phyloP scores from a whole-genome alignment of 352 stramenopile genomes.

The Pythium apleroticum region DNA sequence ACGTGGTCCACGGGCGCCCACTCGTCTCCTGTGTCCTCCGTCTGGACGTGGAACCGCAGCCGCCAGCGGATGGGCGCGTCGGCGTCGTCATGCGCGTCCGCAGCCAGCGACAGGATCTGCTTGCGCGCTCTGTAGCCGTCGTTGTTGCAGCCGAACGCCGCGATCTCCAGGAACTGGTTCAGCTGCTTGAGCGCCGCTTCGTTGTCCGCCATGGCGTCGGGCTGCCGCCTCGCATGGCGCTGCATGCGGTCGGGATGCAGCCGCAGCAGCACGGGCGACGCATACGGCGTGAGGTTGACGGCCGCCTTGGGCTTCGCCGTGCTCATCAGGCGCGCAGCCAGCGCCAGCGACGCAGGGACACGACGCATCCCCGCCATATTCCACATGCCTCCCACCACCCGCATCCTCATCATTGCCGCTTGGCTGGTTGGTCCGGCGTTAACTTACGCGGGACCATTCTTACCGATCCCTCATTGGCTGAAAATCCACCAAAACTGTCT shows the following conservation, averaged over 20 bases:
- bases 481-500: neutral
- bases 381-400: neutral
- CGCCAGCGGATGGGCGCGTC: slow-evolving; percentile 47
- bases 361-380: neutral
- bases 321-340: slow-evolving; percentile 2
- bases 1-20: slow-evolving; percentile 35
- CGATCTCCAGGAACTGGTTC: slow-evolving; percentile 74
- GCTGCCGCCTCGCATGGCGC: slow-evolving; percentile 31
- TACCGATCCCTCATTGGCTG: neutral
- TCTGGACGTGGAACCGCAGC: slow-evolving; percentile 55
- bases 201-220: slow-evolving; percentile 47
- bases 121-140: slow-evolving; percentile 56
- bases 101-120: slow-evolving; percentile 41
- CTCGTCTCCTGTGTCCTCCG: slow-evolving; percentile 11
- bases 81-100: slow-evolving; percentile 22
- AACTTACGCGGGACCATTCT: neutral
- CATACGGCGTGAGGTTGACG: slow-evolving; percentile 58
- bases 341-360: neutral
- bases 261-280: slow-evolving; percentile 66
- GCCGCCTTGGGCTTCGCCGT: neutral
- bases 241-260: slow-evolving; percentile 72
- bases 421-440: slow-evolving; percentile 19
- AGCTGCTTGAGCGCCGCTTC: slow-evolving; percentile 78
- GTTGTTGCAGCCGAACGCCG: slow-evolving; percentile 65
- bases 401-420: slow-evolving; percentile 9